phyloP scores from a whole-genome alignment of 345 rosid genomes.

The Lepidium didymum region DNA sequence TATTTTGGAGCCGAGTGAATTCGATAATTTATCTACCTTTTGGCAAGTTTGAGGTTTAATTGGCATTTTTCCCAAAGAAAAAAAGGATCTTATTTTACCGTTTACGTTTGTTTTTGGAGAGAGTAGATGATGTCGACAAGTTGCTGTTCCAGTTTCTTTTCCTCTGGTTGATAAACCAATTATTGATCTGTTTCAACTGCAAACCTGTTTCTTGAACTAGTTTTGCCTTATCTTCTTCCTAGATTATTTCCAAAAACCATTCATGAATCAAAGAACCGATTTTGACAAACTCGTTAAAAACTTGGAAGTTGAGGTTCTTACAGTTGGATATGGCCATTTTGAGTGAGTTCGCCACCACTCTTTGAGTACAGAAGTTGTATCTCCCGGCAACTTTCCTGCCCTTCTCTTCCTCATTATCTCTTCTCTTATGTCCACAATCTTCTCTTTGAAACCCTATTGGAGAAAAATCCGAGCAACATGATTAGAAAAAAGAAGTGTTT shows the following conservation, averaged over 20 bases:
- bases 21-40: too few species aligned
- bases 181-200: slow-evolving; percentile 82
- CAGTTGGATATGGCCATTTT: slow-evolving; percentile 96
- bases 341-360: slow-evolving; percentile 92
- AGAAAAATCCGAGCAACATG: background rate
- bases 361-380: slow-evolving; percentile 66
- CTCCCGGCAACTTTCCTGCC: slow-evolving; percentile 88
- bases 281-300: background rate
- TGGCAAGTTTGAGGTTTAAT: too few species aligned
- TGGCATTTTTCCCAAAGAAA: too few species aligned
- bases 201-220: slow-evolving; percentile 77
- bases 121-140: slow-evolving; percentile 51
- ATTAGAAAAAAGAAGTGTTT: background rate
- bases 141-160: slow-evolving; percentile 86
- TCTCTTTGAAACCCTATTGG: slow-evolving; percentile 69
- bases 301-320: slow-evolving; percentile 11
- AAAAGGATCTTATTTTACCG: slow-evolving; percentile 35
- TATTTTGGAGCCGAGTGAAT: too few species aligned
- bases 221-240: slow-evolving; percentile 87
- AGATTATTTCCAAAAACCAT: background rate
- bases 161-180: slow-evolving; percentile 89
- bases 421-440: slow-evolving; percentile 81
- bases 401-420: slow-evolving; percentile 88
- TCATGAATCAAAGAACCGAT: background rate
- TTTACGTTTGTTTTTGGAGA: slow-evolving; percentile 70